Percentiles rank a stretch among this genome's conserved stretches.
These are phyloP conservation scores for Brassica juncea DNA, from an alignment of 345 rosid species.

Conservation along the genomic window DNA sequence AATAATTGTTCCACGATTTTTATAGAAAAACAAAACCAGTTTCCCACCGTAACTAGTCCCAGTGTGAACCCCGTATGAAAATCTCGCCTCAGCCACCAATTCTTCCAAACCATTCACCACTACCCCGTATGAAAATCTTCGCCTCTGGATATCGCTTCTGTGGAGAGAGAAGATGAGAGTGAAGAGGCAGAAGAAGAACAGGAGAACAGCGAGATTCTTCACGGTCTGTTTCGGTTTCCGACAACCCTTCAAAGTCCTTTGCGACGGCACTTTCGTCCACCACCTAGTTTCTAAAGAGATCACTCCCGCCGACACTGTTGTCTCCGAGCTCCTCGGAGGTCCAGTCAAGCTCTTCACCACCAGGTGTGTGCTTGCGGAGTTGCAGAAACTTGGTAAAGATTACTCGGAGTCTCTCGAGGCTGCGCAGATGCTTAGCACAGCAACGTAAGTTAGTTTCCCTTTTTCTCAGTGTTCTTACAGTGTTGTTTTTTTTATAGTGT, in stretches of 20 bases:
- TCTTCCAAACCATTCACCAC: too few species aligned
- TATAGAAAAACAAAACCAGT: not conserved
- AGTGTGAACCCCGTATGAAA: too few species aligned
- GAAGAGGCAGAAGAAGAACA: constrained; percentile 79
- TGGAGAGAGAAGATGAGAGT: constrained; percentile 56
- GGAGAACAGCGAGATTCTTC: constrained; percentile 71
- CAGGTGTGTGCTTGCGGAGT: constrained; percentile 82
- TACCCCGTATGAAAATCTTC: not conserved
- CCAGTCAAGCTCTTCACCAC: constrained; percentile 89
- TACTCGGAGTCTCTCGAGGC: constrained; percentile 60
- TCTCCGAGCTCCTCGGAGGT: constrained; percentile 64
- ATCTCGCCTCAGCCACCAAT: too few species aligned
- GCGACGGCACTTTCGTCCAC: constrained; percentile 83
- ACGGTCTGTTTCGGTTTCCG: constrained; percentile 73
- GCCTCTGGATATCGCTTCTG: too few species aligned
- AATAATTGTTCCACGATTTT: too few species aligned
- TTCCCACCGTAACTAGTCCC: not conserved
- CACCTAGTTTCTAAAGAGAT: constrained; percentile 60
- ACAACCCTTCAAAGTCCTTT: constrained; percentile 76
- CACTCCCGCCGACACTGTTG: constrained; percentile 67
- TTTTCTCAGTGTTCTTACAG: constrained; percentile 2
- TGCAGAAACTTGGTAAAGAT: constrained; percentile 67
- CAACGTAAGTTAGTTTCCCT: constrained; percentile 49
- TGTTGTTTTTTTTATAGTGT: not conserved
- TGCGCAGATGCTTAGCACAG: constrained; percentile 53